phyloP scores from a whole-genome alignment of 2,329 filamentous ascomycete species.

The Myriosclerotinia duriaeana region DNA sequence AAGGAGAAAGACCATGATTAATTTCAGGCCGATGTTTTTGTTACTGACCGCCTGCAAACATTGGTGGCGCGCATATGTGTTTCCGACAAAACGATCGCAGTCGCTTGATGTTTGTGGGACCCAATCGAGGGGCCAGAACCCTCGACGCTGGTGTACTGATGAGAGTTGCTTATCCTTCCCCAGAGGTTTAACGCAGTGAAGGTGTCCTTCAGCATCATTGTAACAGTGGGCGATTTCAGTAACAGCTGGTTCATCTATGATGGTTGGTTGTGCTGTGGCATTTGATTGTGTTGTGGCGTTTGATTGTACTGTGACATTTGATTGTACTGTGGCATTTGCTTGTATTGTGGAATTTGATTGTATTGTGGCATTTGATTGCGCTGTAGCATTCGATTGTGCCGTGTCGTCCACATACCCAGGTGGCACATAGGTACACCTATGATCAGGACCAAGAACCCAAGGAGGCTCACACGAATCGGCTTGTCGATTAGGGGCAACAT shows the following conservation, averaged over 20 bases:
- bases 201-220: not conserved
- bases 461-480: conserved; percentile 8
- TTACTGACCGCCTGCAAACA: conserved; percentile 11
- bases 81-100: conserved; percentile 4
- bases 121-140: conserved; percentile 19
- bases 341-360: not conserved
- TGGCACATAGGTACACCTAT: conserved; percentile 2
- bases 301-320: not conserved
- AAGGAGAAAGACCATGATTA: conserved; percentile 15
- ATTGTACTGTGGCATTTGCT: not conserved
- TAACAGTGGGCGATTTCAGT: not conserved
- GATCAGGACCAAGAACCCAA: not conserved
- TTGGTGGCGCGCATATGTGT: conserved; percentile 4
- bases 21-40: conserved; percentile 16
- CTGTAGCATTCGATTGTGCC: not conserved
- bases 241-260: not conserved
- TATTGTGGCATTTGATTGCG: not conserved
- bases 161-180: not conserved
- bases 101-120: conserved; percentile 12
- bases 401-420: not conserved
- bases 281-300: not conserved
- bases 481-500: not conserved
- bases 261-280: not conserved
- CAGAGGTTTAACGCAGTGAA: not conserved
- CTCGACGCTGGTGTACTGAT: conserved; percentile 1